Conservation (phyloP, 345 rosid genomes). For the Erodium maritimum region DNA sequence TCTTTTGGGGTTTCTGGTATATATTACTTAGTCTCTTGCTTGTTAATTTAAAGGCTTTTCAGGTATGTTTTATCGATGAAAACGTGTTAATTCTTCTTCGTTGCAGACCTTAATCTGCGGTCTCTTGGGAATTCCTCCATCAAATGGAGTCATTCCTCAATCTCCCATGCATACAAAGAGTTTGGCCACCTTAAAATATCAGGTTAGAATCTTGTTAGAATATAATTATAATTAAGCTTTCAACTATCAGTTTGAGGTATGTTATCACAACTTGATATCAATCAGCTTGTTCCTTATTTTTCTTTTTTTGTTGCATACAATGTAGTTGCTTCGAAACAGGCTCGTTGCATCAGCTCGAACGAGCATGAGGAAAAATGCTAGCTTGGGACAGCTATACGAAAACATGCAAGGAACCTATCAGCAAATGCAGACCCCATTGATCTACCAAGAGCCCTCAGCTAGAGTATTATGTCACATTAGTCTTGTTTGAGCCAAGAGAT, state of each 20-base stretch:
- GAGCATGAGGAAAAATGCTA: conserved; percentile 58
- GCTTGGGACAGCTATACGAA: conserved; percentile 68
- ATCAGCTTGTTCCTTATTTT: too few relatives aligned
- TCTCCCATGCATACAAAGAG: conserved; percentile 90
- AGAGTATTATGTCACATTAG: too few relatives aligned
- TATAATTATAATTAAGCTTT: too few relatives aligned
- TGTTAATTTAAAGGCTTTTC: too few relatives aligned
- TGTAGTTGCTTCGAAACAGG: conserved; percentile 74
- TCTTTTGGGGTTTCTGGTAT: conserved; percentile 75
- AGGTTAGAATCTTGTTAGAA: conserved; percentile 26
- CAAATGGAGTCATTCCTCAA: conserved; percentile 81
- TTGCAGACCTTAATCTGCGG: conserved; percentile 62
- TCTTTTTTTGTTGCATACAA: too few relatives aligned
- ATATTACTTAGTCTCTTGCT: too few relatives aligned
- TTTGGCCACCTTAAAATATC: conserved; percentile 70
- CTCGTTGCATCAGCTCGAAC: conserved; percentile 55
- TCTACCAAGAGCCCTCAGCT: conserved; percentile 44
- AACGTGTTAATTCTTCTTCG: not conserved
- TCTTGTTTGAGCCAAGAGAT: too few relatives aligned
- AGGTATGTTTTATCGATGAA: not conserved
- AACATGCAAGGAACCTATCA: conserved; percentile 73
- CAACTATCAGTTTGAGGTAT: too few relatives aligned
- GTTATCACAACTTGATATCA: too few relatives aligned
- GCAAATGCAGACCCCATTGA: conserved; percentile 85
- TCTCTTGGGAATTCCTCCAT: conserved; percentile 68